Evolutionary conservation across 306 rosid genomes (phyloP).

Genomic region (Cicer pinnatifidum): DNA sequence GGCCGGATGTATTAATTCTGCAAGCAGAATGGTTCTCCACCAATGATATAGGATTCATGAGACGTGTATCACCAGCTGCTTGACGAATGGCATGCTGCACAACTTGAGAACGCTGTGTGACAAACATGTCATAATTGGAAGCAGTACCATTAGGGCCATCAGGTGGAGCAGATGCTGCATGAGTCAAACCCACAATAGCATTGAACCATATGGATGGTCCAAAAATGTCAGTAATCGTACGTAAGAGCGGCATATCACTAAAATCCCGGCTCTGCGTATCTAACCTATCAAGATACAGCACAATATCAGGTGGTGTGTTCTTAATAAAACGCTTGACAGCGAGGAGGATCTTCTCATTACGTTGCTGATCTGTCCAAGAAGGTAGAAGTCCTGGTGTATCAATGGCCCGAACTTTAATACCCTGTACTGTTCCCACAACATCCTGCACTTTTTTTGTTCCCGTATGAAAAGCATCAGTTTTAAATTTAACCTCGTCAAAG

Average conservation of each 20-base stretch:
- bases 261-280: conserved; percentile 94
- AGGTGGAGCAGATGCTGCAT: conserved; percentile 98
- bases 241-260: conserved; percentile 93
- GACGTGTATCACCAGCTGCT: conserved; percentile 99
- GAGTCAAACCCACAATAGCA: conserved; percentile 96
- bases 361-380: conserved; percentile 84
- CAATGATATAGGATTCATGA: conserved; percentile 95
- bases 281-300: conserved; percentile 90
- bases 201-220: conserved; percentile 98
- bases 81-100: conserved; percentile 99
- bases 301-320: conserved; percentile 96
- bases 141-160: conserved; percentile 94
- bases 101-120: conserved; percentile 94
- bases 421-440: conserved; percentile 94
- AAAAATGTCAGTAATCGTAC: conserved; percentile 87
- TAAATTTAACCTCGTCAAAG: conserved; percentile 87
- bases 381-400: conserved; percentile 98
- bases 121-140: conserved; percentile 94
- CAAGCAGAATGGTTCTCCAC: conserved; percentile 98
- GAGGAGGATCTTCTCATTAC: conserved; percentile 86
- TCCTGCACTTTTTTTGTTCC: conserved; percentile 98
- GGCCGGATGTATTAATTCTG: conserved; percentile 93
- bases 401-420: conserved; percentile 89
- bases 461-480: conserved; percentile 84
- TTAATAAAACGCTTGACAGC: conserved; percentile 79